Evolutionary conservation across 164 flowering plant genomes (phyloP), one percentile per base, ranked within the genome.

Genomic region (Cinnamomum micranthum): DNA sequence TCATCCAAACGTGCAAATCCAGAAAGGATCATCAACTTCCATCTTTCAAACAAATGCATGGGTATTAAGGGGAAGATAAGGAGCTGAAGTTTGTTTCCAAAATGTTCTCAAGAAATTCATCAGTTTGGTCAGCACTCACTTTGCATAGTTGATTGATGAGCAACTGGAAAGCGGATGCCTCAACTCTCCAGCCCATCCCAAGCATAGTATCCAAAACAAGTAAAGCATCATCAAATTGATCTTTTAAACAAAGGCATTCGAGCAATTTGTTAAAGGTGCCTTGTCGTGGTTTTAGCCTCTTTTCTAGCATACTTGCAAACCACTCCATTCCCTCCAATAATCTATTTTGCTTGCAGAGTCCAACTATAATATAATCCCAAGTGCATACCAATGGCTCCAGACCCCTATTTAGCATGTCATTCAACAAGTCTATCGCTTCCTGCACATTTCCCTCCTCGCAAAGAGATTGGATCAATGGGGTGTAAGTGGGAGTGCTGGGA

Each of bases 171-270:
- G 76, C 22, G 14, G 74, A 65, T 67, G 77, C 59, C 20, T 73
- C 7, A 7, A 80, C 86, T 22, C 13, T 51, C 74, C 73, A 85
- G 65, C 91, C 88, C 69, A 79, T 63, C 62, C 52, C 77, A 52
- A 84, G 76, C 90, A 90, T 85, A 11, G 74, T 72, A 59, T 77
- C 74, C 19, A 87, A 70, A 74, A 83, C 82, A 58, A 80, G 68
- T 20, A 89, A 80, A 69, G 85, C 88, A 80, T 86, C 87, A 79
- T 86, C 86, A 17, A 80, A 70, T 79, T 55, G 79, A 70, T 83
- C 78, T 23, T 69, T 69, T 55, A 75, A 75, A 41, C 73, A 71
- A 17, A 91, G 85, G 69, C 82, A 75, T n/a, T 71, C 68, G 2
- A 89, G 67, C 51, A 89, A 68, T 66, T 31, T 80, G 73, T 81